Conservation (phyloP, 805 yeast genomes). For the Pachysolen tannophilus region DNA sequence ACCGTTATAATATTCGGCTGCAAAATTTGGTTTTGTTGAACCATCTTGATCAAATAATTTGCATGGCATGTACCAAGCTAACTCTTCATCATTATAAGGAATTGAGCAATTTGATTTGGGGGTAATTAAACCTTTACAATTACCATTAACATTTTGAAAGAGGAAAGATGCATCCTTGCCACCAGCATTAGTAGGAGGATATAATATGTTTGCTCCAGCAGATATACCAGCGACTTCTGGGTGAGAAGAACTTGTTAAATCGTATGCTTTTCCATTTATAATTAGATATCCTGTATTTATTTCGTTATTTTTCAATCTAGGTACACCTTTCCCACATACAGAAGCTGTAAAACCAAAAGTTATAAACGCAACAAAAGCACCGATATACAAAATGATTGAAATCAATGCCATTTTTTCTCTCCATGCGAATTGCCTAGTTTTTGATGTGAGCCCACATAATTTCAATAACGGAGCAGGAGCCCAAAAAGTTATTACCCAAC, state of each 20-base stretch:
- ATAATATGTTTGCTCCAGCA: conserved; percentile 62
- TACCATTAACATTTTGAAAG: conserved; percentile 88
- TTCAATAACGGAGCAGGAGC: conserved; percentile 71
- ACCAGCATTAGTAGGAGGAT: conserved; percentile 84
- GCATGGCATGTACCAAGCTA: conserved; percentile 98
- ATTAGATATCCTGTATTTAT: conserved; percentile 56
- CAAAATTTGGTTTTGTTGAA: conserved; percentile 54
- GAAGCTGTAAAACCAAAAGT: conserved; percentile 87
- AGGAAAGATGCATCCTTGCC: conserved; percentile 78
- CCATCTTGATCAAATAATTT: conserved; percentile 64
- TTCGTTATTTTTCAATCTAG: conserved; percentile 53
- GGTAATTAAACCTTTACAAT: conserved; percentile 70
- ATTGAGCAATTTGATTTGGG: conserved; percentile 66
- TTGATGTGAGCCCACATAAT: conserved; percentile 69
- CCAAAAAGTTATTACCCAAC: conserved; percentile 81
- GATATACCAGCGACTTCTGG: conserved; percentile 78
- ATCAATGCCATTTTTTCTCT: conserved; percentile 88
- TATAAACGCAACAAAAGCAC: conserved; percentile 73
- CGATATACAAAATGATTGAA: conserved; percentile 64
- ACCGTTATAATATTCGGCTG: conserved; percentile 62
- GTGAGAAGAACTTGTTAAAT: conserved; percentile 58
- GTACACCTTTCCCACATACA: conserved; percentile 47
- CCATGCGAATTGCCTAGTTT: conserved; percentile 92
- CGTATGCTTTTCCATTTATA: conserved; percentile 77
- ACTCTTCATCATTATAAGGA: conserved; percentile 50